These are phyloP conservation scores for Termitomyces sp. DNA, from an alignment of 768 basidiomycete species.

Conservation along the genomic window DNA sequence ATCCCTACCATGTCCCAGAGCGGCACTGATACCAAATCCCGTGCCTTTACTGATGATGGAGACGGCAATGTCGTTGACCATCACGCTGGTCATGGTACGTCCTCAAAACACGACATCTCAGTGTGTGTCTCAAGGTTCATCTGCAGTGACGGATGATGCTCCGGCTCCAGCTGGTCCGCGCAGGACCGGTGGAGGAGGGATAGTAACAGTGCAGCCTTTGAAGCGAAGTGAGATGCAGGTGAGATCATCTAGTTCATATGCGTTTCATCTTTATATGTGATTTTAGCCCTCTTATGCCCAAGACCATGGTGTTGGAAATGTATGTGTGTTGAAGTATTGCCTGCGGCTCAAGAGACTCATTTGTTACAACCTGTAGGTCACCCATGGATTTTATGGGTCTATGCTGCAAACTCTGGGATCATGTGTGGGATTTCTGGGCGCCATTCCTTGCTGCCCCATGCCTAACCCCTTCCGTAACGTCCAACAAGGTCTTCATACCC, in stretches of 20 bases:
- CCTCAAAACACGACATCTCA: slow-evolving; percentile 12
- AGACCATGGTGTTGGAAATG: slow-evolving; percentile 69
- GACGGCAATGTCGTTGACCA: slow-evolving; percentile 70
- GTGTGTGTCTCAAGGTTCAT: background rate
- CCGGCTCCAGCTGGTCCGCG: slow-evolving; percentile 25
- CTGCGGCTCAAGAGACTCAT: background rate
- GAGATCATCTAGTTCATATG: slow-evolving; percentile 5
- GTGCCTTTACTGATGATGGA: slow-evolving; percentile 32
- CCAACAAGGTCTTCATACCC: slow-evolving; percentile 54
- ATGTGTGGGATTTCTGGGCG: slow-evolving; percentile 63
- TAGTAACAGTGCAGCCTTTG: slow-evolving; percentile 82
- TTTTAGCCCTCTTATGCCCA: slow-evolving; percentile 86
- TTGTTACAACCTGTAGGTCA: slow-evolving; percentile 37
- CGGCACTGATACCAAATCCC: slow-evolving; percentile 48
- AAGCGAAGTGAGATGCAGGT: slow-evolving; percentile 88
- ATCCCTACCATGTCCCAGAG: slow-evolving; percentile 17
- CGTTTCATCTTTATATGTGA: background rate
- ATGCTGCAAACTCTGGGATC: slow-evolving; percentile 67
- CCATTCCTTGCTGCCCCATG: slow-evolving; percentile 78
- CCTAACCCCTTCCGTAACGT: slow-evolving; percentile 87
- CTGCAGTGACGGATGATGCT: slow-evolving; percentile 62
- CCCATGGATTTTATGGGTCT: slow-evolving; percentile 84
- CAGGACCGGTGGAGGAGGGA: slow-evolving; percentile 27
- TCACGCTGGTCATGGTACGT: slow-evolving; percentile 57
- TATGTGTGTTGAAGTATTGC: slow-evolving; percentile 15